These are phyloP conservation scores for Lachancea fermentati DNA, from an alignment of 805 yeast species.

Conservation along the genomic window DNA sequence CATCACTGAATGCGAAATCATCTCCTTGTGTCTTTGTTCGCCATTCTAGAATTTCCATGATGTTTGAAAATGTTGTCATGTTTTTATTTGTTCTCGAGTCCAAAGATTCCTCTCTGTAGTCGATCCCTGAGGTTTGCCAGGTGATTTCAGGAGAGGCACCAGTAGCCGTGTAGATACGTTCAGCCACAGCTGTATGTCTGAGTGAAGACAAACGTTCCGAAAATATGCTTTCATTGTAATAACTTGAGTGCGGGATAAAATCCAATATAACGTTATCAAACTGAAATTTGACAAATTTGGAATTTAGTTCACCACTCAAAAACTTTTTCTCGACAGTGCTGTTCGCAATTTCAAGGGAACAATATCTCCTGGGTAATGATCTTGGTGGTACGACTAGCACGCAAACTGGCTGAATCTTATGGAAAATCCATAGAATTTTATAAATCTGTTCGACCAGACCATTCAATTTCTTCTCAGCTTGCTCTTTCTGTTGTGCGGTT, in stretches of 20 bases:
- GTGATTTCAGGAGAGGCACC: constrained; percentile 9
- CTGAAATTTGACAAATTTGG: constrained; percentile 72
- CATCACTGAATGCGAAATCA: constrained; percentile 61
- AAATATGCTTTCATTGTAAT: constrained; percentile 32
- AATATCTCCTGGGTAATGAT: constrained; percentile 69
- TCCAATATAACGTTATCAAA: constrained; percentile 33
- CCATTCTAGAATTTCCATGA: constrained; percentile 72
- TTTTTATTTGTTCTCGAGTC: constrained; percentile 78
- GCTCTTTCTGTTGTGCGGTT: constrained; percentile 15
- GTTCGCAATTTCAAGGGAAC: constrained; percentile 85
- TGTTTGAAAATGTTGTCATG: constrained; percentile 62
- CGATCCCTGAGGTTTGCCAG: constrained; percentile 76
- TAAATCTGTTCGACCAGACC: constrained; percentile 32
- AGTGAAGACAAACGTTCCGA: constrained; percentile 55
- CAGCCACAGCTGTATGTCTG: constrained; percentile 54
- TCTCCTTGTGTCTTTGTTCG: constrained; percentile 72
- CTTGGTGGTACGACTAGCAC: constrained; percentile 75
- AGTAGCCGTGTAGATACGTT: constrained; percentile 22
- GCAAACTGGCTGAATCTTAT: constrained; percentile 75
- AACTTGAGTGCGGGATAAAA: constrained; percentile 31
- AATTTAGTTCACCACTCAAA: constrained; percentile 69
- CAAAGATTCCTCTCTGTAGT: constrained; percentile 63
- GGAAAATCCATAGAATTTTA: constrained; percentile 42
- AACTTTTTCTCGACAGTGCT: constrained; percentile 76
- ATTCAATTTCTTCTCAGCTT: constrained; percentile 26